These are phyloP conservation scores for Lentinula sp. DNA, from an alignment of 768 basidiomycete species.

Conservation along the genomic window DNA sequence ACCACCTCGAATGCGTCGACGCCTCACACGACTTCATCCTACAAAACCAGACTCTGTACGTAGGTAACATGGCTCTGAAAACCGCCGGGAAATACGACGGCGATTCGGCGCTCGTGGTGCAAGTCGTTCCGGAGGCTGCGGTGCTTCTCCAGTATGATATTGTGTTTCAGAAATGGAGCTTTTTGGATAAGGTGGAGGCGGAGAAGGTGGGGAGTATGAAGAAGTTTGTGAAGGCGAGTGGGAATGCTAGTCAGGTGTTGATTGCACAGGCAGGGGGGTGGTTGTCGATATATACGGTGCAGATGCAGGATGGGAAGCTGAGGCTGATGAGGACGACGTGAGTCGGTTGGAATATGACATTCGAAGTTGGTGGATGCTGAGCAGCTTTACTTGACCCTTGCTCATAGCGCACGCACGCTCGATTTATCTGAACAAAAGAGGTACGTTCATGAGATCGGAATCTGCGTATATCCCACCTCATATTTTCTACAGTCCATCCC, in stretches of 20 bases:
- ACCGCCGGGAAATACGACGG: conserved; percentile 22
- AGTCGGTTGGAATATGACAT: conserved; percentile 1
- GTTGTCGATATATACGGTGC: conserved; percentile 37
- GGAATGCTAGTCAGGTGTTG: conserved; percentile 64
- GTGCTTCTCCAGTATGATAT: conserved; percentile 52
- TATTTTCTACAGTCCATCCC: neutral
- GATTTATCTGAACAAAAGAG: neutral
- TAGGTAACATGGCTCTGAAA: conserved; percentile 47
- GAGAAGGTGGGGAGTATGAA: conserved; percentile 5
- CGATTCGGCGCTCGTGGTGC: conserved; percentile 56
- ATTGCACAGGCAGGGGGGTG: conserved; percentile 52
- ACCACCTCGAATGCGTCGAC: conserved; percentile 32
- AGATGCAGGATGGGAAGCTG: conserved; percentile 17
- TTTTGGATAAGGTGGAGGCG: conserved; percentile 34
- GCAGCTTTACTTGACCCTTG: neutral
- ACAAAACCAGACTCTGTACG: conserved; percentile 53
- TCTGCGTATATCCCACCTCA: neutral
- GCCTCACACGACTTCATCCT: conserved; percentile 33
- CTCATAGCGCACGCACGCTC: neutral
- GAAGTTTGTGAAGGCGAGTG: conserved; percentile 48
- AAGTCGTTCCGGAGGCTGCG: conserved; percentile 61
- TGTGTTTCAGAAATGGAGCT: conserved; percentile 32
- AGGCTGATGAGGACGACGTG: conserved; percentile 27
- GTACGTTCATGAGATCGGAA: neutral
- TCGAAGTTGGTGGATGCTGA: neutral